phyloP scores from a whole-genome alignment of 495 filamentous ascomycete genomes.

The Talaromyces proteolyticus region DNA sequence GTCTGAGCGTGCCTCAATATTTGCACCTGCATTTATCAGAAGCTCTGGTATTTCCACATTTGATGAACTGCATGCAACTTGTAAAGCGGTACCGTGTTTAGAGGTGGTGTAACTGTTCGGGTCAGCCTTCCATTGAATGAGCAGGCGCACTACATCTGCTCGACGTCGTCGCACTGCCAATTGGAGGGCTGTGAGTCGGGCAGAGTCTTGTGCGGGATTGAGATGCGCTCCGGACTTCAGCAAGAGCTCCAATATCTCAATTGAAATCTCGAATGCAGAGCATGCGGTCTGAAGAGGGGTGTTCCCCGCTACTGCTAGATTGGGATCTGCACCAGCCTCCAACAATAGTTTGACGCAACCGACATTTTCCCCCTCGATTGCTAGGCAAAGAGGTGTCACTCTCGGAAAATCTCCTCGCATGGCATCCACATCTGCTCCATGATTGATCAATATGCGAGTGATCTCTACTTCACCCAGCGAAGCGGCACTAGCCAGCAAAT shows the following conservation, averaged over 20 bases:
- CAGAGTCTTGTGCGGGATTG: conserved; percentile 5
- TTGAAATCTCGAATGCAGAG: conserved; percentile 6
- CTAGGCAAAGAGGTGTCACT: conserved; percentile 10
- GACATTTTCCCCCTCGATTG: conserved; percentile 5
- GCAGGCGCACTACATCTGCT: conserved; percentile 2
- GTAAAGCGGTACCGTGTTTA: conserved; percentile 11
- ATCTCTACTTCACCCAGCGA: neutral
- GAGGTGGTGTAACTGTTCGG: conserved; percentile 17
- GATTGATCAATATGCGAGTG: neutral
- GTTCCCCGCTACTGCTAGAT: conserved; percentile 11
- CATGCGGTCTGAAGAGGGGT: conserved; percentile 12
- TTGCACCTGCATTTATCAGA: neutral
- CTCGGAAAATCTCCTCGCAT: neutral
- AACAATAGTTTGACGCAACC: conserved; percentile 8
- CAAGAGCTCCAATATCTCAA: conserved; percentile 5
- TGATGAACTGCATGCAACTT: neutral
- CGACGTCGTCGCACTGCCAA: conserved; percentile 9
- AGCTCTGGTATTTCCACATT: neutral
- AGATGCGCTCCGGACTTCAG: conserved; percentile 9
- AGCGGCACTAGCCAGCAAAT: neutral
- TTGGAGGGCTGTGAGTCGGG: conserved; percentile 8
- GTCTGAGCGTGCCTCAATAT: neutral
- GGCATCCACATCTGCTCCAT: conserved; percentile 12
- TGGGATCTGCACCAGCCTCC: conserved; percentile 14
- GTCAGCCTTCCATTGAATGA: conserved; percentile 15